These are phyloP conservation scores for Trametes meyenii DNA, from an alignment of 768 basidiomycete genomes.

Conservation along the genomic window DNA sequence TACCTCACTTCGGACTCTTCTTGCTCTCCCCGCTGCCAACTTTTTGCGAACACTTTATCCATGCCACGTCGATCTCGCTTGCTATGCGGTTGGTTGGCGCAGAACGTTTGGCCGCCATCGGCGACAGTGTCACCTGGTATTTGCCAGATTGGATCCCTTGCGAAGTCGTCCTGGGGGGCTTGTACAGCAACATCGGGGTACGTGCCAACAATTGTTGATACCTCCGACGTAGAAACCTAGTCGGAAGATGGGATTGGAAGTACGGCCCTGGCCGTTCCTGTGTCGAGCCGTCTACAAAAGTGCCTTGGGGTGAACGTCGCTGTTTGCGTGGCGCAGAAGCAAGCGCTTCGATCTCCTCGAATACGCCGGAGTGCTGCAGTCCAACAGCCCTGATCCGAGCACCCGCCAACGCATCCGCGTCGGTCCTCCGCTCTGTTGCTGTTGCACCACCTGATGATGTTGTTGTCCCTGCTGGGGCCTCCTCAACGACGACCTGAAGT, in stretches of 20 bases:
- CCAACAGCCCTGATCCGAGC: constrained; percentile 41
- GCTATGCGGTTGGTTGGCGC: constrained; percentile 25
- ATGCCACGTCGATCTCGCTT: constrained; percentile 38
- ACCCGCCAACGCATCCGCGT: constrained; percentile 21
- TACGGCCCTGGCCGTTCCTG: neutral
- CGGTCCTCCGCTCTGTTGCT: constrained; percentile 1
- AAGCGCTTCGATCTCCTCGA: constrained; percentile 49
- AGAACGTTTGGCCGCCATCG: constrained; percentile 32
- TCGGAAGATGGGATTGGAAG: constrained; percentile 19
- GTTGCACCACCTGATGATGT: neutral
- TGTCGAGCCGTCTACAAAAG: neutral
- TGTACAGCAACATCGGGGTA: constrained; percentile 57
- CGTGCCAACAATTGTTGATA: constrained; percentile 62
- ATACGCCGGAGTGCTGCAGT: constrained; percentile 46
- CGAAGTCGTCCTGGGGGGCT: neutral
- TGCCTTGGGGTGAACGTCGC: constrained; percentile 10
- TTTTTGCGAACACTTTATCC: constrained; percentile 34
- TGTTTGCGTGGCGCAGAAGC: constrained; percentile 39
- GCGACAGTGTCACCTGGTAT: constrained; percentile 38
- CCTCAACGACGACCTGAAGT: constrained; percentile 47
- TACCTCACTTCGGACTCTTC: constrained; percentile 8
- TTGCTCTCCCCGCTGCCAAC: neutral
- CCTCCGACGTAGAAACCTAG: constrained; percentile 46
- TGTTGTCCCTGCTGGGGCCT: neutral
- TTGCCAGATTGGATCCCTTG: constrained; percentile 2